Evolutionary conservation across 495 filamentous ascomycete species (phyloP).

Genomic region (Darksidea phi): DNA sequence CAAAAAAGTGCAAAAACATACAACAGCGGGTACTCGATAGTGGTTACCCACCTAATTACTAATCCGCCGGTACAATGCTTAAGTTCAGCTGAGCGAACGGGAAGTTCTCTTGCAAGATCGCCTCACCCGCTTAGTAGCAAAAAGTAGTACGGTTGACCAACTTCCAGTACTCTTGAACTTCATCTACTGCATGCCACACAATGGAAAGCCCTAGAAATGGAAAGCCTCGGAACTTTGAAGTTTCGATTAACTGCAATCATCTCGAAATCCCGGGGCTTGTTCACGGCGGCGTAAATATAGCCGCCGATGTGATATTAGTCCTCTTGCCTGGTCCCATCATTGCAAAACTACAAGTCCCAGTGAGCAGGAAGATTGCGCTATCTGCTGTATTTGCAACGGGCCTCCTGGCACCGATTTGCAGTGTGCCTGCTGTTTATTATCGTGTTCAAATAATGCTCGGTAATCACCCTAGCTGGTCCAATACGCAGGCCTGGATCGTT

Average conservation of each 20-base stretch:
- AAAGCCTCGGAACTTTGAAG: not conserved
- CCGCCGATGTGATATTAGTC: slow-evolving; percentile 1
- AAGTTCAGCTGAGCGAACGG: too few relatives aligned
- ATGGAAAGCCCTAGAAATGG: not conserved
- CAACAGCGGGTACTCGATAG: too few relatives aligned
- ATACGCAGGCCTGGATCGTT: slow-evolving; percentile 9
- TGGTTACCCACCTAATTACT: too few relatives aligned
- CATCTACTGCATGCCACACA: slow-evolving; percentile 1
- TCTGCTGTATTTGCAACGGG: slow-evolving; percentile 10
- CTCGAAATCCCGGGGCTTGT: slow-evolving; percentile 1
- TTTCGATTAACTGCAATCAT: not conserved
- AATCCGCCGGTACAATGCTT: too few relatives aligned
- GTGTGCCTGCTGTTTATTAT: slow-evolving; percentile 1
- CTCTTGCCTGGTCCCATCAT: slow-evolving; percentile 5
- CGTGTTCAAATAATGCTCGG: slow-evolving; percentile 2
- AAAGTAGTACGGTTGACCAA: not conserved
- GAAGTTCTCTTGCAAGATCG: too few relatives aligned
- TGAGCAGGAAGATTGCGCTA: slow-evolving; percentile 11
- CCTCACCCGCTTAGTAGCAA: too few relatives aligned
- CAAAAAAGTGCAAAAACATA: too few relatives aligned
- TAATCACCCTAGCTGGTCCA: not conserved
- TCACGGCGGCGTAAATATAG: slow-evolving; percentile 5
- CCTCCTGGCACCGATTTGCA: slow-evolving; percentile 4
- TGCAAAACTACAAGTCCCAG: slow-evolving; percentile 4
- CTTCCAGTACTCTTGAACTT: not conserved